Conservation (phyloP, 148 eudicot genomes). For the Silene conica region DNA sequence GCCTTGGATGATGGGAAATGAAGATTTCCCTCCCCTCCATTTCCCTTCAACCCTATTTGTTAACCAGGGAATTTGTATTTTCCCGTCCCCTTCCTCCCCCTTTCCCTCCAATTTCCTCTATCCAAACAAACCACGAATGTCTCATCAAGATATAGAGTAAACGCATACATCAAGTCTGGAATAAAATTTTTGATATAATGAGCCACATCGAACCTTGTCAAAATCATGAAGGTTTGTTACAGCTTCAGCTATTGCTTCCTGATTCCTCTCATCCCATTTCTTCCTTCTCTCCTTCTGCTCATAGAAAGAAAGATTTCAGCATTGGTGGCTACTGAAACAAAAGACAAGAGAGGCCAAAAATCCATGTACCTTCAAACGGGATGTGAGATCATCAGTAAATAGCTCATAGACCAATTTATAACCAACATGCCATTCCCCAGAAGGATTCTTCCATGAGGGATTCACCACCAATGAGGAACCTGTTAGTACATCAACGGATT, state of each 20-base stretch:
- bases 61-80: too few species aligned
- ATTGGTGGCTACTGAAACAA: not conserved
- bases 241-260: conserved; percentile 82
- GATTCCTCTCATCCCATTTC: conserved; percentile 88
- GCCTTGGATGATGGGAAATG: too few species aligned
- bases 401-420: conserved; percentile 83
- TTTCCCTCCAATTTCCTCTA: too few species aligned
- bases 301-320: conserved; percentile 12
- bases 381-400: conserved; percentile 68
- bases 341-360: not conserved
- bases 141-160: conserved; percentile 1
- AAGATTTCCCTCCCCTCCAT: too few species aligned
- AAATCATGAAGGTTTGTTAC: conserved; percentile 67
- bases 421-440: conserved; percentile 96
- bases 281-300: conserved; percentile 83
- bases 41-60: too few species aligned
- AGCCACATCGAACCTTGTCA: conserved; percentile 51
- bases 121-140: not conserved
- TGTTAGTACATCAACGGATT: conserved; percentile 13
- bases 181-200: not conserved
- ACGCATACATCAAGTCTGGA: not conserved
- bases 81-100: too few species aligned
- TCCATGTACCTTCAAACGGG: conserved; percentile 73
- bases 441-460: conserved; percentile 90
- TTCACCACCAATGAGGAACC: conserved; percentile 74